Base-by-base conservation (phyloP, 1,139 yeast genomes). In the Meyerozyma guilliermondii region DNA sequence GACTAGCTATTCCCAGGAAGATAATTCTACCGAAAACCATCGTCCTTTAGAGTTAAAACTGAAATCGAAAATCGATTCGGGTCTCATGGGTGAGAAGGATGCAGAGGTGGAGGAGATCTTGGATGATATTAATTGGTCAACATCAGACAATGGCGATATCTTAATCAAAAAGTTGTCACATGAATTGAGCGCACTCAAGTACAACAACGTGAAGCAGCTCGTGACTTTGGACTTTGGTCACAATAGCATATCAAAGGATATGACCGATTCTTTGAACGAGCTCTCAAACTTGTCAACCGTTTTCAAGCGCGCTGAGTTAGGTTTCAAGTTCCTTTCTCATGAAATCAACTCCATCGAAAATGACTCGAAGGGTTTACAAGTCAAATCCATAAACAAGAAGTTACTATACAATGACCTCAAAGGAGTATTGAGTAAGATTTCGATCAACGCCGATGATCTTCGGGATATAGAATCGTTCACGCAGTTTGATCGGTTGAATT, bases 351-450 rank as follows among this genome's bases (percentile, higher is more conserved):
- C 75, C 42, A 83, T 89, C 41, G 96, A 89, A 57, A 70, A 74
- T 36, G 87, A 86, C 55, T 82, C 89, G 1, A 81, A 83, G 52
- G 96, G 96, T 41, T 65, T 89, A 28, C 97, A 91, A 62, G 85
- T 89, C 3, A 84, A 83, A 52, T 80, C 92, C 5, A 82, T 87
- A 33, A 91, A 91, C 61, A 87, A 87, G 60, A 87, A 87, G 53
- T 62, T 74, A 17, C 68, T 91, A 35, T 83, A 81, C 71, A 78
- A 76, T 41, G 92, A 87, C 45, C 72, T 89, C 45, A 76, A 78
- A 43, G 76, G 74, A n/a, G 71, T 88, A 40, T 64, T 88, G 46
- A 76, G 78, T 41, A 84, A 88, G 20, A 86, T 87, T 7, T 78
- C 83, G 43, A 69, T 89, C 35, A 80, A 82, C 47, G 75, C 76